phyloP scores from a whole-genome alignment of 192 early-diverging fungal genomes.

The Backusella parvicylindrica region DNA sequence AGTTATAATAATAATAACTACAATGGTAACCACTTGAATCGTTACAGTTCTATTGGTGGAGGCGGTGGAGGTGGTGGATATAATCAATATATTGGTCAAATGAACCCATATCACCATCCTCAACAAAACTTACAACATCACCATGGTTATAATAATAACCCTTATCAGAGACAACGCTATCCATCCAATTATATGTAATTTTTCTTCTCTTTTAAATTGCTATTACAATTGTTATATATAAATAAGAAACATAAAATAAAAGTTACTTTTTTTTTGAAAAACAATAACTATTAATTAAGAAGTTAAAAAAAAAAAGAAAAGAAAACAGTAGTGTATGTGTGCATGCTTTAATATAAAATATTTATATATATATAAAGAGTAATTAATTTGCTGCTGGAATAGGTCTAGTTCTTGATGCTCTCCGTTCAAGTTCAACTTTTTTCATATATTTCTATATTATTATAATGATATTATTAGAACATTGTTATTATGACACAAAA shows the following conservation, averaged over 20 bases:
- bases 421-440: conserved; percentile 14
- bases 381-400: not conserved
- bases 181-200: not conserved
- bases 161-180: not conserved
- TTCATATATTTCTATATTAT: conserved; percentile 20
- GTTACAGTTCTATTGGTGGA: not conserved
- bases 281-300: conserved; percentile 3
- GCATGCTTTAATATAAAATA: not conserved
- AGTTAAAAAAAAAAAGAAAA: not conserved
- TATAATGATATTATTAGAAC: not conserved
- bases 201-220: not conserved
- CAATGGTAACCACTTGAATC: not conserved
- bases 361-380: not conserved
- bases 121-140: not conserved
- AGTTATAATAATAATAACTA: not conserved
- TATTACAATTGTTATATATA: not conserved
- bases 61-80: not conserved
- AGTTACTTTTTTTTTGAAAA: not conserved
- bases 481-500: not conserved
- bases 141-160: not conserved
- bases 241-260: not conserved
- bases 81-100: not conserved
- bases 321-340: not conserved
- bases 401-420: conserved; percentile 9
- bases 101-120: not conserved